These are phyloP conservation scores for Podaxis sp. DNA, from an alignment of 768 basidiomycete genomes.

Conservation along the genomic window DNA sequence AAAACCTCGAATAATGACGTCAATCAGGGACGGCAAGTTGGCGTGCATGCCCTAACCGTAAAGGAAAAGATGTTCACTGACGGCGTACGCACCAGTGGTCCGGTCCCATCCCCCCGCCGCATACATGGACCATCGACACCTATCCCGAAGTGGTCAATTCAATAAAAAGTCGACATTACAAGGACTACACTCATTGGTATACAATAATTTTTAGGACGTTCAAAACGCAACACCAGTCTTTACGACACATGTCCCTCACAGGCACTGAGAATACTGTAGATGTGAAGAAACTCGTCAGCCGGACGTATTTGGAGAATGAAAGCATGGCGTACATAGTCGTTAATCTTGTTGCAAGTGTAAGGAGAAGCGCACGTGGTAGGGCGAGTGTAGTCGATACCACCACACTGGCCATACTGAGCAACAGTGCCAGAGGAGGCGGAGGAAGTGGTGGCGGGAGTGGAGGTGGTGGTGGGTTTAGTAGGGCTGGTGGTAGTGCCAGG, in stretches of 20 bases:
- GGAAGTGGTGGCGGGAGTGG: constrained; percentile 15
- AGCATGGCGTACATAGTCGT: constrained; percentile 18
- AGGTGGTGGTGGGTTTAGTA: constrained; percentile 16
- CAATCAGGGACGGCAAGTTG: too few relatives aligned
- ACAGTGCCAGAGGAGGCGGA: constrained; percentile 23
- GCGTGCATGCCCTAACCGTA: too few relatives aligned
- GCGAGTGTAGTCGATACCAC: constrained; percentile 26
- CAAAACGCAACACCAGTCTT: neutral
- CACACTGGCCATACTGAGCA: constrained; percentile 41
- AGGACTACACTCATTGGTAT: neutral
- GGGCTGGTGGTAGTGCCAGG: constrained; percentile 12
- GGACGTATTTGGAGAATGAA: neutral
- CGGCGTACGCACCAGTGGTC: too few relatives aligned
- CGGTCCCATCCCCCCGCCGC: too few relatives aligned
- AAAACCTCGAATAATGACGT: too few relatives aligned
- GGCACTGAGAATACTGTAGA: neutral
- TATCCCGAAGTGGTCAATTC: neutral
- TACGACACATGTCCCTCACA: neutral
- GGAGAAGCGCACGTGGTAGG: constrained; percentile 20
- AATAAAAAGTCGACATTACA: neutral
- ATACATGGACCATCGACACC: neutral
- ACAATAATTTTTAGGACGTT: neutral
- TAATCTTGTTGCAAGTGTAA: constrained; percentile 18
- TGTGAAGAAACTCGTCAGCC: neutral
- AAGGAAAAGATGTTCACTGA: too few relatives aligned